Evolutionary conservation across 2,329 filamentous ascomycete genomes (phyloP).

Genomic region (Metarhizium humberi): DNA sequence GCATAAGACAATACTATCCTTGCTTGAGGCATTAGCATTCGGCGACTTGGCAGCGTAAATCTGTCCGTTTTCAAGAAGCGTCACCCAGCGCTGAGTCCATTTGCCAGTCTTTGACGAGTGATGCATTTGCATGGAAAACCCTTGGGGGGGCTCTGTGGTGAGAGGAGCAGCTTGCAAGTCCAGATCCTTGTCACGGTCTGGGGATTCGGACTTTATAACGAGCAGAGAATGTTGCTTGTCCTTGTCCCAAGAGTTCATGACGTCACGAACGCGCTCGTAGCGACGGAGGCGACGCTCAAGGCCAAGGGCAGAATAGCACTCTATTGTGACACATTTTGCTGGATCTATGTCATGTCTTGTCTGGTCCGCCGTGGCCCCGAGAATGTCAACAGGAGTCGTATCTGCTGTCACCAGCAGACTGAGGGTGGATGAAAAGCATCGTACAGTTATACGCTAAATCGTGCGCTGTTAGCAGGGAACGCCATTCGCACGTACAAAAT

Average conservation of each 20-base stretch:
- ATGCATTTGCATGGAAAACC: slow-evolving; percentile 63
- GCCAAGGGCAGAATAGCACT: slow-evolving; percentile 66
- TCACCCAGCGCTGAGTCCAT: slow-evolving; percentile 81
- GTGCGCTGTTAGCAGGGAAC: not conserved
- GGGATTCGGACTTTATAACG: slow-evolving; percentile 50
- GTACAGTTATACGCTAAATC: slow-evolving; percentile 56
- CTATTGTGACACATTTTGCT: slow-evolving; percentile 60
- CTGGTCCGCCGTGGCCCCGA: slow-evolving; percentile 55
- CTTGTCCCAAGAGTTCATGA: slow-evolving; percentile 87
- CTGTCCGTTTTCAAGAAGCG: slow-evolving; percentile 66
- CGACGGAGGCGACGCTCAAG: slow-evolving; percentile 74
- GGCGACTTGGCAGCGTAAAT: slow-evolving; percentile 60
- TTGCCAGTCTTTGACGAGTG: slow-evolving; percentile 75
- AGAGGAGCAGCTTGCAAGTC: slow-evolving; percentile 55
- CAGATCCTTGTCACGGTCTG: slow-evolving; percentile 50
- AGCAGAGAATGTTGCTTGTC: slow-evolving; percentile 69
- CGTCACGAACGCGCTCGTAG: slow-evolving; percentile 78
- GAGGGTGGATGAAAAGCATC: slow-evolving; percentile 60
- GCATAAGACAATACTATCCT: slow-evolving; percentile 63
- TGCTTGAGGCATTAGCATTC: slow-evolving; percentile 47
- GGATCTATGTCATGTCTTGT: slow-evolving; percentile 57
- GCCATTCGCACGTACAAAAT: not conserved
- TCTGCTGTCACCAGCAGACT: slow-evolving; percentile 63
- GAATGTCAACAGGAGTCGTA: slow-evolving; percentile 66
- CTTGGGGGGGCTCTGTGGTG: slow-evolving; percentile 48